Evolutionary conservation across 768 basidiomycete genomes (phyloP).

Genomic region (Candolleomyces efflorescens): DNA sequence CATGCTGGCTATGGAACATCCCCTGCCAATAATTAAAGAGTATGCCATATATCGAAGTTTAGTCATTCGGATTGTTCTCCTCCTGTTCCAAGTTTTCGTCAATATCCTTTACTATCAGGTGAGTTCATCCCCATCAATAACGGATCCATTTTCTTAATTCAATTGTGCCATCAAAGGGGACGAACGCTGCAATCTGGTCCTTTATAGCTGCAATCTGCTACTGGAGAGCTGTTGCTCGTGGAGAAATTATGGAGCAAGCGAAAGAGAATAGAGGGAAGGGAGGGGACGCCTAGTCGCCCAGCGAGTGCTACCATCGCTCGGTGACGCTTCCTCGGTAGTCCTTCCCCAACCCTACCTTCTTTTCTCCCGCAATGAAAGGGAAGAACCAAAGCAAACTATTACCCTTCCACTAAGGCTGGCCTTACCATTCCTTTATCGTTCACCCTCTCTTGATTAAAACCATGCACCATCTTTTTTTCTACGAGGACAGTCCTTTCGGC

Average conservation of each 20-base stretch:
- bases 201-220: constrained; percentile 69
- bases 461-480: constrained; percentile 5
- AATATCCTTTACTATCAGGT: constrained; percentile 74
- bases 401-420: constrained; percentile 10
- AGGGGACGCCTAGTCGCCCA: constrained; percentile 42
- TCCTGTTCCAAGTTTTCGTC: constrained; percentile 60
- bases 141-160: not conserved
- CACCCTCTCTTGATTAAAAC: constrained; percentile 5
- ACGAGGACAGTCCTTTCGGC: no score
- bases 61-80: constrained; percentile 53
- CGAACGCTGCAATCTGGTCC: constrained; percentile 80
- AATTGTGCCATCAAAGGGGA: constrained; percentile 53
- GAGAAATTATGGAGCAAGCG: constrained; percentile 66
- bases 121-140: constrained; percentile 1
- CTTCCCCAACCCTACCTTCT: constrained; percentile 1
- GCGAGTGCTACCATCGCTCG: not conserved
- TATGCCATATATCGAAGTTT: constrained; percentile 63
- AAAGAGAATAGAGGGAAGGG: constrained; percentile 58
- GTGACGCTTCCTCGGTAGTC: not conserved
- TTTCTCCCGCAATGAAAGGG: constrained; percentile 5
- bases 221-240: constrained; percentile 55
- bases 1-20: constrained; percentile 69
- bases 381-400: constrained; percentile 7
- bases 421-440: constrained; percentile 7
- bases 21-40: constrained; percentile 53